These are phyloP conservation scores for Capillidium heterosporum DNA, from an alignment of 371 early-diverging fungal genomes.

Conservation along the genomic window DNA sequence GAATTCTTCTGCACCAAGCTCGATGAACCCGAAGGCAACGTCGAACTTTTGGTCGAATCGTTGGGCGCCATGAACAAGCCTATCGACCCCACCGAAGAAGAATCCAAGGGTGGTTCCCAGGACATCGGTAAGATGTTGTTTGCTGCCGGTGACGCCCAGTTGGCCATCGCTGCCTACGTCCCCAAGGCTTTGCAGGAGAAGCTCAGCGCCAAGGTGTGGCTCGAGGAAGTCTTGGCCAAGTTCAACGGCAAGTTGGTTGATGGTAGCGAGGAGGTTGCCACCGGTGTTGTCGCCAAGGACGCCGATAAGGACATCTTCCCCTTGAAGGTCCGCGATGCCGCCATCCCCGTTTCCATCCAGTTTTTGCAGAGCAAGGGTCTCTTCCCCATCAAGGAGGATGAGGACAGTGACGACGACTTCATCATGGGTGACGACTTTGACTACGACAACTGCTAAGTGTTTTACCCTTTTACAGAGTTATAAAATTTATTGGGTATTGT, in stretches of 20 bases:
- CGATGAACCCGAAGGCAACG: conserved; percentile 9
- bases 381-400: conserved; percentile 8
- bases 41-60: conserved; percentile 8
- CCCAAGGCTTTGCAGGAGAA: conserved; percentile 7
- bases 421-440: conserved; percentile 9
- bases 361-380: conserved; percentile 7
- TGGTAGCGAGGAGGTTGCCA: conserved; percentile 6
- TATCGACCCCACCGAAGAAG: conserved; percentile 9
- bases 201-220: conserved; percentile 4
- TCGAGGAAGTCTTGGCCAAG: conserved; percentile 1
- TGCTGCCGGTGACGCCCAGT: conserved; percentile 4
- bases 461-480: too few relatives aligned
- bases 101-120: conserved; percentile 10
- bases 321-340: conserved; percentile 11
- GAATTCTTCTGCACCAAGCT: conserved; percentile 12
- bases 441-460: background rate
- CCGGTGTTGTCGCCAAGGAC: conserved; percentile 5
- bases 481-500: too few relatives aligned
- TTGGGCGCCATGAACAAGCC: conserved; percentile 10
- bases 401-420: conserved; percentile 2
- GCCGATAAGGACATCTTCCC: conserved; percentile 7
- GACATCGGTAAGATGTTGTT: conserved; percentile 10
- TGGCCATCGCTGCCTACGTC: conserved; percentile 10
- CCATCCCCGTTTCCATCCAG: conserved; percentile 6
- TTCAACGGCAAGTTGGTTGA: conserved; percentile 6